These are phyloP conservation scores for Xylaria sp. DNA, from an alignment of 2,329 filamentous ascomycete genomes.

Conservation along the genomic window DNA sequence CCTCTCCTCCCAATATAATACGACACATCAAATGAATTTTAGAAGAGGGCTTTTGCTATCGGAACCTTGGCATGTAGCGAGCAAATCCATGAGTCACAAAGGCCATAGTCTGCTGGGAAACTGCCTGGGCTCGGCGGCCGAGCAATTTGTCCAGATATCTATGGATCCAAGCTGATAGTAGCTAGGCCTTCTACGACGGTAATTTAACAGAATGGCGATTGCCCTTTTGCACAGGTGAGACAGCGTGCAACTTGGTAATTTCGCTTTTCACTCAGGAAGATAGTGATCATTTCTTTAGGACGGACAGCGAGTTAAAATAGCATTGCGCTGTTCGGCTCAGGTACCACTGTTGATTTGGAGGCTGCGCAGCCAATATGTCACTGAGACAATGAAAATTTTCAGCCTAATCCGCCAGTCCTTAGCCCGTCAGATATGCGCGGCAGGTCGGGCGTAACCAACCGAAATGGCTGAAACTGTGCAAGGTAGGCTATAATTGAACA, in stretches of 20 bases:
- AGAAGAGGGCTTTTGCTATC: neutral
- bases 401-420: neutral
- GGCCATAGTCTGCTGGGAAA: neutral
- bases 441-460: neutral
- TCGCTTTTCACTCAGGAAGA: neutral
- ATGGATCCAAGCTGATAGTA: neutral
- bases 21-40: too few species aligned
- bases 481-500: neutral
- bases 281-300: neutral
- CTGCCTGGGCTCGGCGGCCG: too few species aligned
- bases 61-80: neutral
- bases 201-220: neutral
- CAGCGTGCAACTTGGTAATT: neutral
- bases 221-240: neutral
- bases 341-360: neutral
- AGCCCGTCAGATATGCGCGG: neutral
- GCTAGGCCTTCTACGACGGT: neutral
- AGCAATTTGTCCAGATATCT: neutral
- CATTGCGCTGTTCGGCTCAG: neutral
- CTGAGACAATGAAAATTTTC: neutral
- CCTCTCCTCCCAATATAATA: too few species aligned
- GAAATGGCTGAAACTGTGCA: neutral
- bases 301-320: constrained; percentile 1
- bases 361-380: neutral
- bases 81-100: neutral